phyloP scores from a whole-genome alignment of 2,329 filamentous ascomycete species.

The Colletotrichum ledebouriae region DNA sequence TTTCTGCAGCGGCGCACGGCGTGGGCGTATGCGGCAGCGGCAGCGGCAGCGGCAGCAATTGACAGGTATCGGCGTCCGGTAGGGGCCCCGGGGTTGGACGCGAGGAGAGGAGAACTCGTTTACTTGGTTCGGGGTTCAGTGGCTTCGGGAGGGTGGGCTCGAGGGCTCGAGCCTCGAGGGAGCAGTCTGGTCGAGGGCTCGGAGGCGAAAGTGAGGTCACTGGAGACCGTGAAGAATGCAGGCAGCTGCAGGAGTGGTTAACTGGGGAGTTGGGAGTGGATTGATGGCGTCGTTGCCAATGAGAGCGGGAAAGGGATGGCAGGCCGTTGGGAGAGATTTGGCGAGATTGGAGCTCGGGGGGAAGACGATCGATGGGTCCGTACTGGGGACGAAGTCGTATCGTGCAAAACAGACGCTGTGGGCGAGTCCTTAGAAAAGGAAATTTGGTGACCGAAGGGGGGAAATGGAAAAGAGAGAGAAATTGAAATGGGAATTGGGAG shows the following conservation, averaged over 20 bases:
- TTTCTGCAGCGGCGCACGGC: conserved; percentile 7
- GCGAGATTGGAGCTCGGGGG: conserved; percentile 35
- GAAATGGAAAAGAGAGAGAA: conserved; percentile 4
- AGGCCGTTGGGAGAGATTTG: background rate
- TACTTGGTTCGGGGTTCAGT: background rate
- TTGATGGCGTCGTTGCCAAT: conserved; percentile 14
- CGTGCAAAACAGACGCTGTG: conserved; percentile 5
- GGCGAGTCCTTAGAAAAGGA: background rate
- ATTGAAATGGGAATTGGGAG: conserved; percentile 5
- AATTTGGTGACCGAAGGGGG: background rate
- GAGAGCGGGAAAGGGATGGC: conserved; percentile 2
- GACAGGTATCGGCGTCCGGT: conserved; percentile 6
- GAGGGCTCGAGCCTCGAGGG: background rate
- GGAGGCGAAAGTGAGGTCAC: conserved; percentile 35
- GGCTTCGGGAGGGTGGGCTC: conserved; percentile 7
- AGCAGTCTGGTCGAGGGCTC: conserved; percentile 2
- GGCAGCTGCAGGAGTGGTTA: conserved; percentile 1
- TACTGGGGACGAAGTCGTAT: conserved; percentile 29
- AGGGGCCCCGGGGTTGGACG: conserved; percentile 3
- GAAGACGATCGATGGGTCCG: conserved; percentile 34
- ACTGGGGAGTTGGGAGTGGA: conserved; percentile 19
- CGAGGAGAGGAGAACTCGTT: background rate
- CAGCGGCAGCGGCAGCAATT: conserved; percentile 14
- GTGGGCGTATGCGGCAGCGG: conserved; percentile 2
- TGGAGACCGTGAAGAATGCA: conserved; percentile 1